Evolutionary conservation across 2,329 filamentous ascomycete genomes (phyloP).

Genomic region (Paradendryphiella salina): DNA sequence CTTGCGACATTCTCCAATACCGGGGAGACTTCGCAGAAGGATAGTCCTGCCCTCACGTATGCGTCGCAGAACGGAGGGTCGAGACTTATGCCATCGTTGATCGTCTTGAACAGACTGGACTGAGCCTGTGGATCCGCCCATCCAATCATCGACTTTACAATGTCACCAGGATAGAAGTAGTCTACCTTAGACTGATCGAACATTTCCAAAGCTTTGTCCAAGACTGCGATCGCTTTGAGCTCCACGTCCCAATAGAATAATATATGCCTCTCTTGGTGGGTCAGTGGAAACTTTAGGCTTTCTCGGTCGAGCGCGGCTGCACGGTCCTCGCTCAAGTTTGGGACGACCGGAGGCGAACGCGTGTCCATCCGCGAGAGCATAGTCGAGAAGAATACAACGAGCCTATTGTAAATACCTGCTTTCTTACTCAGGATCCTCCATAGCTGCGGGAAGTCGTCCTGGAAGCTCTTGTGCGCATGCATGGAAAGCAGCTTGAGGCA

Average conservation of each 20-base stretch:
- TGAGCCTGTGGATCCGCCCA: constrained; percentile 23
- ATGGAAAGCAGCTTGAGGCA: constrained; percentile 38
- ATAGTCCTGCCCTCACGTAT: constrained; percentile 39
- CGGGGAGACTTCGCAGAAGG: constrained; percentile 36
- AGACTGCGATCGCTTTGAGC: constrained; percentile 34
- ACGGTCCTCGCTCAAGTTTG: constrained; percentile 20
- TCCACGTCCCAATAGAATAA: constrained; percentile 36
- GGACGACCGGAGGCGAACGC: constrained; percentile 13
- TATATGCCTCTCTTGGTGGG: constrained; percentile 25
- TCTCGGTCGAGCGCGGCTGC: constrained; percentile 27
- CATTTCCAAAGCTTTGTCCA: constrained; percentile 43
- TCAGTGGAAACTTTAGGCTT: constrained; percentile 33
- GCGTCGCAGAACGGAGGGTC: constrained; percentile 33
- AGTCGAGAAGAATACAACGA: constrained; percentile 37
- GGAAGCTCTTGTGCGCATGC: constrained; percentile 26
- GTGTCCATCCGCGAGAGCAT: constrained; percentile 37
- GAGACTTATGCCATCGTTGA: constrained; percentile 37
- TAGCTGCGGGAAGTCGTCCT: constrained; percentile 25
- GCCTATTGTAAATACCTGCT: constrained; percentile 34
- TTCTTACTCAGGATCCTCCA: constrained; percentile 40
- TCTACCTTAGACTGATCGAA: constrained; percentile 39
- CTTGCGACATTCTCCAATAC: constrained; percentile 16
- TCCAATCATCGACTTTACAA: constrained; percentile 40
- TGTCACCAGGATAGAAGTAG: constrained; percentile 40
- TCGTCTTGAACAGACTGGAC: constrained; percentile 26